A percentile compares a stretch with the other conserved stretches of the same genome.
Evolutionary conservation across 352 stramenopile genomes (phyloP).

Genomic region (Phytophthora europaea): DNA sequence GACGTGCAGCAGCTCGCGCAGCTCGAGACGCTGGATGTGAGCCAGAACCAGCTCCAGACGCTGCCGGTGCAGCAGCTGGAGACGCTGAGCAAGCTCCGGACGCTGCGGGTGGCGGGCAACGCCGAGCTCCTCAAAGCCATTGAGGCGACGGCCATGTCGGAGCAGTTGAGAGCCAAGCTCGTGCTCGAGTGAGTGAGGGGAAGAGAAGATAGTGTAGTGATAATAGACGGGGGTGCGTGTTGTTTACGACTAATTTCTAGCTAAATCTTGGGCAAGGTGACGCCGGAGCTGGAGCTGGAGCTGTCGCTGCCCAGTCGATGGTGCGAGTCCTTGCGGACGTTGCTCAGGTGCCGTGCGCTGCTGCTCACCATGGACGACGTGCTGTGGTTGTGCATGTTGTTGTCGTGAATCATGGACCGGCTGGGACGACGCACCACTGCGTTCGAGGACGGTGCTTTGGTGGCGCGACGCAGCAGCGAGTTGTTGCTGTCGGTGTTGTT

Average conservation of each 20-base stretch:
- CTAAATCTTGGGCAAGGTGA: conserved; percentile 67
- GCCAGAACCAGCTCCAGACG: conserved; percentile 57
- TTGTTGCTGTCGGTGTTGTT: conserved; percentile 39
- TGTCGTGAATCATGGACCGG: conserved; percentile 38
- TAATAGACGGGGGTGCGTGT: neutral
- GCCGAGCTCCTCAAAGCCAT: conserved; percentile 29
- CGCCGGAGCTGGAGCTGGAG: conserved; percentile 47
- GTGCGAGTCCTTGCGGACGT: conserved; percentile 22
- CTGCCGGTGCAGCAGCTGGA: conserved; percentile 58
- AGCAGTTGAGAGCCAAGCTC: conserved; percentile 49
- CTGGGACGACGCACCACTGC: conserved; percentile 23
- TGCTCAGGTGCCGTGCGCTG: conserved; percentile 31
- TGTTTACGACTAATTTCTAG: neutral
- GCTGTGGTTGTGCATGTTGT: conserved; percentile 34
- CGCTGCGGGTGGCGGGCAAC: conserved; percentile 64
- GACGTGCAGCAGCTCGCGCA: conserved; percentile 56
- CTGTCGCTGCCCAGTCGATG: conserved; percentile 41
- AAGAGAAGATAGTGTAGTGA: neutral
- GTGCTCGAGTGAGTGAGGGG: conserved; percentile 28
- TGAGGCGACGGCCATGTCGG: conserved; percentile 29
- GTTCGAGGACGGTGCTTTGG: conserved; percentile 41
- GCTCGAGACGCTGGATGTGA: conserved; percentile 72
- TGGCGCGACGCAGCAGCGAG: conserved; percentile 43
- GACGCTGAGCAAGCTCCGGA: conserved; percentile 44
- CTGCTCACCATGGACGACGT: conserved; percentile 33